Percentiles rank a stretch among this genome's conserved stretches.
Evolutionary conservation across 2,329 filamentous ascomycete genomes (phyloP).

Genomic region (Fusarium fujikuroi): DNA sequence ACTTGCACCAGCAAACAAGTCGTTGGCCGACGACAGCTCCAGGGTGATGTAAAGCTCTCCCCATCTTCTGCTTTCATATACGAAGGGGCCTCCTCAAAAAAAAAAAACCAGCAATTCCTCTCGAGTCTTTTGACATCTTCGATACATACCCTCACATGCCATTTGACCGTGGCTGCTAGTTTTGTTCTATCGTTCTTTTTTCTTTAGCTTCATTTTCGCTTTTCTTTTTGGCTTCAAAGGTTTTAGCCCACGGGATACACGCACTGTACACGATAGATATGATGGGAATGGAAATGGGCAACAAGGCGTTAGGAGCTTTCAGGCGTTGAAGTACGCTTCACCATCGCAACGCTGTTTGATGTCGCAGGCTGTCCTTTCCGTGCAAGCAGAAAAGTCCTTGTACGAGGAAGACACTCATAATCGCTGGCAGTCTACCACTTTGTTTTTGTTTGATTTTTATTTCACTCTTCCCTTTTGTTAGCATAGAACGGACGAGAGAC

Average conservation of each 20-base stretch:
- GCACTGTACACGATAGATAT: constrained; percentile 35
- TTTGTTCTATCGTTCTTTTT: background rate
- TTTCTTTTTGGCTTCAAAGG: constrained; percentile 7
- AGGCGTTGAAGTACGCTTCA: constrained; percentile 4
- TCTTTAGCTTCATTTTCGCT: background rate
- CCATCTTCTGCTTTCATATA: background rate
- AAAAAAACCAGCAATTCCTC: background rate
- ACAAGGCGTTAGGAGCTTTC: constrained; percentile 33
- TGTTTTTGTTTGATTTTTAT: background rate
- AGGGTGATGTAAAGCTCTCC: background rate
- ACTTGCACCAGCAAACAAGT: background rate
- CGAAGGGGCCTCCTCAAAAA: background rate
- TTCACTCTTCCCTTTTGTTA: background rate
- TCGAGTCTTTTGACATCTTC: background rate
- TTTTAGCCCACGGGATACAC: constrained; percentile 22
- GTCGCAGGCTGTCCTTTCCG: background rate
- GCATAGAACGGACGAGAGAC: constrained; percentile 23
- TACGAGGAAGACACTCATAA: background rate
- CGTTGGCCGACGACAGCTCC: background rate
- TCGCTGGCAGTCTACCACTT: background rate
- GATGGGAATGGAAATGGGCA: constrained; percentile 10
- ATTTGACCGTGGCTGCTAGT: background rate
- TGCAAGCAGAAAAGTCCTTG: constrained; percentile 10
- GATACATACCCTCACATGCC: background rate
- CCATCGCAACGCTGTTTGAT: background rate